A percentile compares a stretch with the other conserved stretches of the same genome.
Conservation (phyloP, 352 stramenopile genomes). For the Globisporangium cylindrosporum region DNA sequence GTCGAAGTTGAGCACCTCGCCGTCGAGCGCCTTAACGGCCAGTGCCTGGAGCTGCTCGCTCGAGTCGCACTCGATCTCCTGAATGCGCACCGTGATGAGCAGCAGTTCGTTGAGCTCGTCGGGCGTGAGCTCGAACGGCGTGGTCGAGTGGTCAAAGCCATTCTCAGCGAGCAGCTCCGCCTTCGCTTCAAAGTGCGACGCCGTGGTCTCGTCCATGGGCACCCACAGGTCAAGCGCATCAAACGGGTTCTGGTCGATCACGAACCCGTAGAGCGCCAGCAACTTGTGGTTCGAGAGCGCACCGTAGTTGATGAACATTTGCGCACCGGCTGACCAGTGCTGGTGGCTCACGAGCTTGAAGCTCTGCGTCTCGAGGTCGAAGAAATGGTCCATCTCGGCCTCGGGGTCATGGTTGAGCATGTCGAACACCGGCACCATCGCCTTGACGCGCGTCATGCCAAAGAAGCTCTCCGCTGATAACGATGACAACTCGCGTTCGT, state of each 20-base stretch:
- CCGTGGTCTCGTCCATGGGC: conserved; percentile 52
- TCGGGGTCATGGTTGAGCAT: conserved; percentile 84
- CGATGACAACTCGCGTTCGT: neutral
- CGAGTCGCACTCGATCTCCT: conserved; percentile 56
- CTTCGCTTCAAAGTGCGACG: conserved; percentile 46
- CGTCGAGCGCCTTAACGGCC: conserved; percentile 44
- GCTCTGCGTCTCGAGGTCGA: conserved; percentile 39
- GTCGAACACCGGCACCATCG: conserved; percentile 84
- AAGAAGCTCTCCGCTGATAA: conserved; percentile 2
- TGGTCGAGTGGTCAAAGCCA: conserved; percentile 57
- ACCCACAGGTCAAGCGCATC: conserved; percentile 76
- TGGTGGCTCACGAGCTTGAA: conserved; percentile 76
- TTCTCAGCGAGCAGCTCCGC: conserved; percentile 37
- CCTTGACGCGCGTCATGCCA: conserved; percentile 52
- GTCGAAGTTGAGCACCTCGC: conserved; percentile 46
- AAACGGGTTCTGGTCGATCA: conserved; percentile 61
- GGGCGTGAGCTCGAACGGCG: conserved; percentile 59
- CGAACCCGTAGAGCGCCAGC: conserved; percentile 77
- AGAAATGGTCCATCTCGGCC: conserved; percentile 71
- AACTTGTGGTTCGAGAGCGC: conserved; percentile 82
- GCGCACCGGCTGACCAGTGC: conserved; percentile 62
- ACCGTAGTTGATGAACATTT: conserved; percentile 84
- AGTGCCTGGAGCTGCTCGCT: conserved; percentile 31
- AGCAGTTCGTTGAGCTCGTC: conserved; percentile 68
- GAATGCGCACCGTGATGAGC: conserved; percentile 58